A percentile compares a stretch with the other conserved stretches of the same genome.
phyloP scores from a whole-genome alignment of 345 rosid species.

The Syzygium aqueum region DNA sequence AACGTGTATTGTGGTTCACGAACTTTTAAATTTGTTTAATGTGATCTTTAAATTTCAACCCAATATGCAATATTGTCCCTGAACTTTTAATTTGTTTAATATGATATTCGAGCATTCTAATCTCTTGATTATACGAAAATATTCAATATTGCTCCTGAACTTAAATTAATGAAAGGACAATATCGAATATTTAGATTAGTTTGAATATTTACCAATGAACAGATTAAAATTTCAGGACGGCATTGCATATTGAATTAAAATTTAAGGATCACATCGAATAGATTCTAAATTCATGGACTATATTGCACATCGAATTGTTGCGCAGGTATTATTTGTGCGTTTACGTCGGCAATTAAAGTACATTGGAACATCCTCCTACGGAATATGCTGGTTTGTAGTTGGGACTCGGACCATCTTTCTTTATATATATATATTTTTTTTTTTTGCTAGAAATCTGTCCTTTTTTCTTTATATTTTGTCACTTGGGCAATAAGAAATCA shows the following conservation, averaged over 20 bases:
- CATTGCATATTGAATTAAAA: rapidly evolving
- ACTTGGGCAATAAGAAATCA: neutral
- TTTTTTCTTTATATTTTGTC: neutral
- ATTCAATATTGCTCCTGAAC: too few species aligned
- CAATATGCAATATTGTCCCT: too few species aligned
- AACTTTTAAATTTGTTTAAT: too few species aligned
- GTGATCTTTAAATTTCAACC: too few species aligned
- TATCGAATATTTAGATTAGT: too few species aligned
- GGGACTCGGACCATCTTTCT: neutral
- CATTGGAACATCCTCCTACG: neutral
- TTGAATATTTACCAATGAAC: too few species aligned
- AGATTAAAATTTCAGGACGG: too few species aligned
- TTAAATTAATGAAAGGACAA: neutral
- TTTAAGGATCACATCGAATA: rapidly evolving
- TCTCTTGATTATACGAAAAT: too few species aligned
- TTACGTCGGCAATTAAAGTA: neutral
- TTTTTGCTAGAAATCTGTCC: too few species aligned
- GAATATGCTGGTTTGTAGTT: neutral
- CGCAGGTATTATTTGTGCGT: neutral
- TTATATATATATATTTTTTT: too few species aligned
- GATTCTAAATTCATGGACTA: neutral
- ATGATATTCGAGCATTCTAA: rapidly evolving
- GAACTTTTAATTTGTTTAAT: neutral
- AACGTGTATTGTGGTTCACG: rapidly evolving
- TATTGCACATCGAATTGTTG: rapidly evolving